Percentiles rank a stretch among this genome's conserved stretches.
Evolutionary conservation across 2,329 filamentous ascomycete species (phyloP).

Genomic region (Pseudogymnoascus sp.): DNA sequence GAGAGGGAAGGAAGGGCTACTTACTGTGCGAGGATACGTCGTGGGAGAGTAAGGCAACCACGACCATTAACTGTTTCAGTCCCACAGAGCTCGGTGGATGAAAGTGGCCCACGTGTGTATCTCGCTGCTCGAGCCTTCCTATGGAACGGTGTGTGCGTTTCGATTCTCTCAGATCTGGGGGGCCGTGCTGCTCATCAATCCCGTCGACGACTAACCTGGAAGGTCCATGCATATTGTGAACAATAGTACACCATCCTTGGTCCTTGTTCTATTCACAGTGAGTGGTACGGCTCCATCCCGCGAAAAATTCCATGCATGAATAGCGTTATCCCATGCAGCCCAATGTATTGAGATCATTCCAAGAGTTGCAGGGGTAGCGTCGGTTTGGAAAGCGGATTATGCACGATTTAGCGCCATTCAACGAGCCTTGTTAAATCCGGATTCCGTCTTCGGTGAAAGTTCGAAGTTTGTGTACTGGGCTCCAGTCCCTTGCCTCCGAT

Average conservation of each 20-base stretch:
- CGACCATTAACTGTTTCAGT: background rate
- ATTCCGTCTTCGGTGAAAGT: background rate
- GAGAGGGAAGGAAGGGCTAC: too few relatives aligned
- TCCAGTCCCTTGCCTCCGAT: background rate
- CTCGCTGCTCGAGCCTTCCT: background rate
- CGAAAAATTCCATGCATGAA: background rate
- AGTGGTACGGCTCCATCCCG: background rate
- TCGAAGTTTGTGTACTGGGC: background rate
- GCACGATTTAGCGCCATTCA: background rate
- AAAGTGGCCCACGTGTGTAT: background rate
- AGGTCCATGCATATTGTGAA: background rate
- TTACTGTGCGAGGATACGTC: background rate
- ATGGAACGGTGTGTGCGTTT: background rate
- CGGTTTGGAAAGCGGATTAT: background rate
- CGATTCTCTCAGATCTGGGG: background rate
- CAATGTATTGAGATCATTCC: background rate
- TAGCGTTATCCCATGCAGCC: background rate
- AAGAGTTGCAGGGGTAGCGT: background rate
- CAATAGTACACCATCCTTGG: background rate
- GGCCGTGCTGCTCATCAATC: background rate
- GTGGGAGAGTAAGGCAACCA: background rate
- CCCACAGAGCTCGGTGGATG: background rate
- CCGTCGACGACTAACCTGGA: background rate
- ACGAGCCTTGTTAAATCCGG: background rate
- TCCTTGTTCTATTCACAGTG: background rate